Evolutionary conservation across 2,329 filamentous ascomycete species (phyloP).

Genomic region (Sclerotinia borealis): DNA sequence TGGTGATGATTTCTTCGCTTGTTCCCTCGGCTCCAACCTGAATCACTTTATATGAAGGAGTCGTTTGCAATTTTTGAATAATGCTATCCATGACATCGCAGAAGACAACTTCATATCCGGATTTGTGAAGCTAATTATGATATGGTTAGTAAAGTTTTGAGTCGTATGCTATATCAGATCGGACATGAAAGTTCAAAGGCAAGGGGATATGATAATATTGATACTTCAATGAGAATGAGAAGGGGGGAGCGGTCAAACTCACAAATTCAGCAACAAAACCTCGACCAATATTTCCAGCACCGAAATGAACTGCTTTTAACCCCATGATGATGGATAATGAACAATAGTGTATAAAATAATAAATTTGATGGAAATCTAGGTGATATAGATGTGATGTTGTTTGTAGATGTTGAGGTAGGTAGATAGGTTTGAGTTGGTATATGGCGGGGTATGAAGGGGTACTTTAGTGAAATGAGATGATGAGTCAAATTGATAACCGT

Average conservation of each 20-base stretch:
- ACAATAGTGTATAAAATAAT: background rate
- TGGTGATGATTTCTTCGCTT: conserved; percentile 74
- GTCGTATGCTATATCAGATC: background rate
- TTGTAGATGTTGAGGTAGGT: background rate
- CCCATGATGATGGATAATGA: conserved; percentile 16
- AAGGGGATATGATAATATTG: background rate
- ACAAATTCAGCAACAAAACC: conserved; percentile 30
- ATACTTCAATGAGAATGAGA: background rate
- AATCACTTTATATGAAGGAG: conserved; percentile 79
- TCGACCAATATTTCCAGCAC: conserved; percentile 73
- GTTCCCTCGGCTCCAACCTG: conserved; percentile 85
- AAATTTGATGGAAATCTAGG: background rate
- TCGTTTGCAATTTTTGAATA: conserved; percentile 71
- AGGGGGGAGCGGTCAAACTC: background rate
- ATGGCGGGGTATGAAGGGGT: background rate
- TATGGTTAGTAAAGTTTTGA: conserved; percentile 6
- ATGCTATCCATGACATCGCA: conserved; percentile 85
- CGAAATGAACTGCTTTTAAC: conserved; percentile 77
- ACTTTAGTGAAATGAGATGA: too few relatives aligned
- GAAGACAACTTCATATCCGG: conserved; percentile 93
- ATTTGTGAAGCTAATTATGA: conserved; percentile 54
- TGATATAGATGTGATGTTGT: background rate
- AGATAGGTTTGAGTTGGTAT: background rate
- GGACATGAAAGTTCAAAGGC: too few relatives aligned
- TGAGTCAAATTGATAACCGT: background rate